Evolutionary conservation across 2,329 filamentous ascomycete species (phyloP).

Genomic region (Shiraia sp.): DNA sequence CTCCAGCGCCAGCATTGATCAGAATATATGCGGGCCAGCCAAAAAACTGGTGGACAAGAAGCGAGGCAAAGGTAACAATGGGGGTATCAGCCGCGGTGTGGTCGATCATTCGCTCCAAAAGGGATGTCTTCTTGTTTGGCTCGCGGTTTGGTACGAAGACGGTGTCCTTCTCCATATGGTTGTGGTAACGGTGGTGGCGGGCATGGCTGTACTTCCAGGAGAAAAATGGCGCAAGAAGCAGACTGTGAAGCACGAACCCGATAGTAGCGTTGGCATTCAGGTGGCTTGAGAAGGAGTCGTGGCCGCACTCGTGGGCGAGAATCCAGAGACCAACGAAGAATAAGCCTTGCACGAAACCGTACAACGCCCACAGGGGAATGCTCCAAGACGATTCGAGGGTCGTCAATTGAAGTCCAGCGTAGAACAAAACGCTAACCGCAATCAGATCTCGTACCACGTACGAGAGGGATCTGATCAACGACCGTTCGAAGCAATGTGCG

Average conservation of each 20-base stretch:
- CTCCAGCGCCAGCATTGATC: constrained; percentile 52
- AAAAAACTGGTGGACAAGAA: constrained; percentile 65
- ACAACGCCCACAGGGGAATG: constrained; percentile 54
- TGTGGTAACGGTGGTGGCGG: constrained; percentile 70
- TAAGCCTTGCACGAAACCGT: constrained; percentile 67
- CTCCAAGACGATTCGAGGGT: constrained; percentile 18
- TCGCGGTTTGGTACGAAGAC: constrained; percentile 42
- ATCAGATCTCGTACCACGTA: constrained; percentile 30
- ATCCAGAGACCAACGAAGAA: constrained; percentile 69
- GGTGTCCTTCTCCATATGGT: constrained; percentile 68
- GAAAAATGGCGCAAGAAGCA: constrained; percentile 71
- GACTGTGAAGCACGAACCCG: constrained; percentile 68
- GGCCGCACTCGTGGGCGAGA: constrained; percentile 71
- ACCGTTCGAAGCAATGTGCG: constrained; percentile 29
- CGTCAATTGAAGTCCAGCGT: constrained; percentile 15
- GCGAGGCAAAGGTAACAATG: constrained; percentile 56
- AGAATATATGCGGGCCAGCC: constrained; percentile 69
- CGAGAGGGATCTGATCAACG: constrained; percentile 23
- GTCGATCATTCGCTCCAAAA: constrained; percentile 39
- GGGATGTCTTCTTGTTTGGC: constrained; percentile 8
- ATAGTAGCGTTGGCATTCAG: constrained; percentile 62
- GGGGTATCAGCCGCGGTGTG: constrained; percentile 62
- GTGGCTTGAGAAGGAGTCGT: constrained; percentile 67
- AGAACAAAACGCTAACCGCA: constrained; percentile 21
- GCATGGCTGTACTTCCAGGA: constrained; percentile 73